Conservation (phyloP, 345 rosid species). For the Eucalyptus tenuipes region DNA sequence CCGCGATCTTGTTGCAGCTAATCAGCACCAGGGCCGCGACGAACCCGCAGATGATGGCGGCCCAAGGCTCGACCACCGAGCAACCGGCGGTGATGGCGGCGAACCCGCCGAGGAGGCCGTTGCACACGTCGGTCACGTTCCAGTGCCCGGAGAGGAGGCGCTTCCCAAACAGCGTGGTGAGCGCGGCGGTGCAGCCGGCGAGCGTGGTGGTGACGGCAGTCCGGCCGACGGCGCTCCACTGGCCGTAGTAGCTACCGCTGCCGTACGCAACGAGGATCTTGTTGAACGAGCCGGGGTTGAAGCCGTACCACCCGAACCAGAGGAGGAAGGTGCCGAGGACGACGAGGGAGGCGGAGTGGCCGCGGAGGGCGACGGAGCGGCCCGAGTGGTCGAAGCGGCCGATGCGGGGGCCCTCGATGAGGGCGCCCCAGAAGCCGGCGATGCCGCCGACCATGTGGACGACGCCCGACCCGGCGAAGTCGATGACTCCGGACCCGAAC, state of each 20-base stretch:
- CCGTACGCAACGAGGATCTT: constrained; percentile 6
- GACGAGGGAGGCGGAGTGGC: constrained; percentile 27
- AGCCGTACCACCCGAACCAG: constrained; percentile 40
- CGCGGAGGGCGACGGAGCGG: constrained; percentile 16
- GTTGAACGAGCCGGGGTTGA: constrained; percentile 29
- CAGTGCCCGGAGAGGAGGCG: constrained; percentile 72
- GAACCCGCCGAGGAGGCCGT: constrained; percentile 84
- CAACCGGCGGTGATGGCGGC: constrained; percentile 85
- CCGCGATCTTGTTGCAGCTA: constrained; percentile 67
- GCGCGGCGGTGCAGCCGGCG: constrained; percentile 81
- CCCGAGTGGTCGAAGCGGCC: constrained; percentile 22
- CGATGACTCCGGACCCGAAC: constrained; percentile 64
- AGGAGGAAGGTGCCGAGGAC: constrained; percentile 23
- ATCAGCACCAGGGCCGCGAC: constrained; percentile 60
- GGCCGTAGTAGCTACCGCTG: constrained; percentile 35
- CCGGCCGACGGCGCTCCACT: constrained; percentile 73
- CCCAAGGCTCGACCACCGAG: constrained; percentile 92
- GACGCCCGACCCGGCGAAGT: constrained; percentile 37
- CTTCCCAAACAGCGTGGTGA: constrained; percentile 81
- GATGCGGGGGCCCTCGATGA: constrained; percentile 29
- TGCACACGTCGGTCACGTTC: constrained; percentile 88
- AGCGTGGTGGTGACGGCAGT: constrained; percentile 89
- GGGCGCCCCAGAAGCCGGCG: constrained; percentile 40
- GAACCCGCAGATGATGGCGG: constrained; percentile 81
- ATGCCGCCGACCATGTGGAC: constrained; percentile 40